phyloP scores from a whole-genome alignment of 2,329 filamentous ascomycete species.

The Neospermospora avenae region DNA sequence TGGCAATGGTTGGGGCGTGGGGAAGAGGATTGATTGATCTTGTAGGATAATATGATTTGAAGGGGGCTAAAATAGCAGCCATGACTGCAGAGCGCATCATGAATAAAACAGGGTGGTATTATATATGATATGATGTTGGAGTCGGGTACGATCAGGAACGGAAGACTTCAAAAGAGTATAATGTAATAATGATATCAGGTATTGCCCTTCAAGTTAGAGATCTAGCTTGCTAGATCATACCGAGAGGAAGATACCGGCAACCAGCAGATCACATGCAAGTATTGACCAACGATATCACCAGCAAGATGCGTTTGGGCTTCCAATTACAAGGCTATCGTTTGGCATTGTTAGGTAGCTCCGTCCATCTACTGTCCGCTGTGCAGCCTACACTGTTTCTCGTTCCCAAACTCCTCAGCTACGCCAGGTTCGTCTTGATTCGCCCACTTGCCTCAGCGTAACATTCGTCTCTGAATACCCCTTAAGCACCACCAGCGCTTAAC shows the following conservation, averaged over 20 bases:
- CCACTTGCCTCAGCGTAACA: neutral
- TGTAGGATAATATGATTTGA: neutral
- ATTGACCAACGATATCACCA: no score
- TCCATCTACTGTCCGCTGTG: neutral
- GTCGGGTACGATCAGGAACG: neutral
- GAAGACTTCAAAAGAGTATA: neutral
- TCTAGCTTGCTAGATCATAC: no score
- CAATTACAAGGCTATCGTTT: no score
- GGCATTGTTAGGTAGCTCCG: no score
- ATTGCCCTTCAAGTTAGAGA: neutral
- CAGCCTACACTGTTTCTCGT: neutral
- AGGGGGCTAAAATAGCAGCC: no score
- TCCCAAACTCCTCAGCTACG: neutral
- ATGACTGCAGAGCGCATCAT: neutral
- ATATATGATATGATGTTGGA: neutral
- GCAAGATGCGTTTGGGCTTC: no score
- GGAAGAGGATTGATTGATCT: constrained; percentile 18
- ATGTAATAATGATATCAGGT: neutral
- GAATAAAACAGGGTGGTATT: neutral
- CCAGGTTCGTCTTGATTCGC: neutral
- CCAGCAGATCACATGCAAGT: no score
- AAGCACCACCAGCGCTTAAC: neutral
- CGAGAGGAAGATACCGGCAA: no score
- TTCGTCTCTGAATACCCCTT: neutral
- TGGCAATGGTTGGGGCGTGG: constrained; percentile 25